Evolutionary conservation across 2,329 filamentous ascomycete species (phyloP).

Genomic region (Zopfia rhizophila): DNA sequence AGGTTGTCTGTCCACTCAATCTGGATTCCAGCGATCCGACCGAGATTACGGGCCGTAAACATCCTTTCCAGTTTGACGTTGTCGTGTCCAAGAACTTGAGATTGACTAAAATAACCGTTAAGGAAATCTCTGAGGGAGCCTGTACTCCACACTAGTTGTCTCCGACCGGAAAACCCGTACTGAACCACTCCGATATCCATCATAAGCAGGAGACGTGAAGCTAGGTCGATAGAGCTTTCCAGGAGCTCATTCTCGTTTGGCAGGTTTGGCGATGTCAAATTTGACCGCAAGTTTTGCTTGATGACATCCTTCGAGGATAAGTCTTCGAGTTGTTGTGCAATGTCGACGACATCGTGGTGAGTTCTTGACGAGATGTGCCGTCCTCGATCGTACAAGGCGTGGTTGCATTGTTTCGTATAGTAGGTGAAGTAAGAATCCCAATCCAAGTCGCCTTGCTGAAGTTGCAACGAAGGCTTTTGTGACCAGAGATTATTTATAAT

Average conservation of each 20-base stretch:
- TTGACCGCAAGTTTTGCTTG: background rate
- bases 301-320: background rate
- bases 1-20: constrained; percentile 55
- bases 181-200: constrained; percentile 18
- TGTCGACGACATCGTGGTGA: constrained; percentile 11
- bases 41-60: constrained; percentile 31
- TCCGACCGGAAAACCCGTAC: constrained; percentile 18
- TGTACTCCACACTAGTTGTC: constrained; percentile 15
- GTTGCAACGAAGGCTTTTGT: too few relatives aligned
- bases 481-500: too few relatives aligned
- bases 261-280: background rate
- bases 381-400: constrained; percentile 10
- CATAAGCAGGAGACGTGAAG: constrained; percentile 26
- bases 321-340: background rate
- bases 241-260: constrained; percentile 20
- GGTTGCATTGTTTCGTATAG: constrained; percentile 12
- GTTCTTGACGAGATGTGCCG: constrained; percentile 4
- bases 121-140: constrained; percentile 15
- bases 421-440: constrained; percentile 7
- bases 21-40: constrained; percentile 50
- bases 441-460: too few relatives aligned
- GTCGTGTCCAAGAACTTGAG: constrained; percentile 9
- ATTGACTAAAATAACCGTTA: constrained; percentile 4
- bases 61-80: constrained; percentile 20
- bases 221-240: constrained; percentile 27